Percentiles rank a stretch among this genome's conserved stretches.
These are phyloP conservation scores for Syncephalastrum racemosum DNA, from an alignment of 371 early-diverging fungal genomes.

Conservation along the genomic window DNA sequence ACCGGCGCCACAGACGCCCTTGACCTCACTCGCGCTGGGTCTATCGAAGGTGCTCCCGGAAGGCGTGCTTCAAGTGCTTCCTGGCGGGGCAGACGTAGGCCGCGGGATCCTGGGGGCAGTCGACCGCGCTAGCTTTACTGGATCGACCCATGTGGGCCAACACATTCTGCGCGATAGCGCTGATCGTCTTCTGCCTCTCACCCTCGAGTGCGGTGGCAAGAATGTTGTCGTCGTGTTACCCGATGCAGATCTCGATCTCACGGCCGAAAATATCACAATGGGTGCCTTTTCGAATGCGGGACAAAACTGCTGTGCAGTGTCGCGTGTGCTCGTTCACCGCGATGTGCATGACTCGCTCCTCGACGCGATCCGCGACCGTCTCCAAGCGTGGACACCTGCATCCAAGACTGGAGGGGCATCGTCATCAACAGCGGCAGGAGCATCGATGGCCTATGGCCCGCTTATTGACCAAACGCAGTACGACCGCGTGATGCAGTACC, in stretches of 20 bases:
- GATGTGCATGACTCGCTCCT: slow-evolving; percentile 68
- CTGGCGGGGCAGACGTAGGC: slow-evolving; percentile 28
- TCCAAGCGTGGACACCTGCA: slow-evolving; percentile 42
- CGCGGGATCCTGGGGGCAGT: slow-evolving; percentile 17
- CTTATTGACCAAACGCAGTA: slow-evolving; percentile 76
- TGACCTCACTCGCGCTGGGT: slow-evolving; percentile 38
- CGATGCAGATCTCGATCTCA: slow-evolving; percentile 75
- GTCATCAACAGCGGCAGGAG: background rate
- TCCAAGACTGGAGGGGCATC: slow-evolving; percentile 26
- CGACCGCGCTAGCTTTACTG: slow-evolving; percentile 52
- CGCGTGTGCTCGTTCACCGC: slow-evolving; percentile 73
- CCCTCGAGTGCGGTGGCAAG: slow-evolving; percentile 92
- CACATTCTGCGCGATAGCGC: slow-evolving; percentile 70
- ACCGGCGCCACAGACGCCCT: slow-evolving; percentile 49
- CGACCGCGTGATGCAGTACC: slow-evolving; percentile 56
- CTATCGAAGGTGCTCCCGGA: slow-evolving; percentile 30
- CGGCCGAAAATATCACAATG: slow-evolving; percentile 60
- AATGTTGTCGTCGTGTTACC: slow-evolving; percentile 77
- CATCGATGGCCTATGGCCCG: slow-evolving; percentile 60
- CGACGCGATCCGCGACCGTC: slow-evolving; percentile 46
- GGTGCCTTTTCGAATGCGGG: slow-evolving; percentile 82
- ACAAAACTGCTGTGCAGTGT: slow-evolving; percentile 88
- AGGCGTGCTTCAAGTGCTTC: slow-evolving; percentile 73
- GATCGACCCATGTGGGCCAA: slow-evolving; percentile 75
- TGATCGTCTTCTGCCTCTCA: slow-evolving; percentile 58